Percentiles rank a stretch among this genome's conserved stretches.
phyloP scores from a whole-genome alignment of 345 rosid genomes.

The Brassica nigra region DNA sequence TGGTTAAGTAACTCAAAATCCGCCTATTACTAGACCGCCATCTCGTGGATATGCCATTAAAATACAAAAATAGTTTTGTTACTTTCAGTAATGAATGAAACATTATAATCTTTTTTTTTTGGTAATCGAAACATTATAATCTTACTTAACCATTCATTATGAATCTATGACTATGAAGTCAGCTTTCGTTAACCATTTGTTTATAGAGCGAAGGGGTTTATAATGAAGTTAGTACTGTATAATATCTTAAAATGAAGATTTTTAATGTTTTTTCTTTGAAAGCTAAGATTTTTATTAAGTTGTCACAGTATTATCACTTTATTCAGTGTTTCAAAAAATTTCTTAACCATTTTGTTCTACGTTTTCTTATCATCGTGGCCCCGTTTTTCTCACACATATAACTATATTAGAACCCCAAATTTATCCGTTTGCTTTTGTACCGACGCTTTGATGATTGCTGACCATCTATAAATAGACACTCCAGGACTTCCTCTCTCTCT shows the following conservation, averaged over 20 bases:
- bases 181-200: neutral
- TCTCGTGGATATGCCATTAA: no score
- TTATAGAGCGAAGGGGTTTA: neutral
- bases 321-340: neutral
- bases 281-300: no score
- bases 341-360: neutral
- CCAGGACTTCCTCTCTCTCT: neutral
- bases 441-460: neutral
- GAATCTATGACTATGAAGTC: no score
- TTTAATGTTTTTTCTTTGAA: no score
- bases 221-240: neutral
- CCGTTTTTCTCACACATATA: neutral
- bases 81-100: neutral
- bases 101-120: no score
- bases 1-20: no score
- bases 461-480: neutral
- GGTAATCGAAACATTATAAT: neutral
- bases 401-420: no score
- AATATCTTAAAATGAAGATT: no score
- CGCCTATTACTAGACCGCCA: no score
- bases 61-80: neutral
- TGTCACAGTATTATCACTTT: neutral
- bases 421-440: neutral
- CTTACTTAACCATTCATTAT: neutral
- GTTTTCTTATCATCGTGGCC: neutral